Base-by-base conservation (phyloP, 2,329 filamentous ascomycete genomes). In the Sclerotinia nivalis region DNA sequence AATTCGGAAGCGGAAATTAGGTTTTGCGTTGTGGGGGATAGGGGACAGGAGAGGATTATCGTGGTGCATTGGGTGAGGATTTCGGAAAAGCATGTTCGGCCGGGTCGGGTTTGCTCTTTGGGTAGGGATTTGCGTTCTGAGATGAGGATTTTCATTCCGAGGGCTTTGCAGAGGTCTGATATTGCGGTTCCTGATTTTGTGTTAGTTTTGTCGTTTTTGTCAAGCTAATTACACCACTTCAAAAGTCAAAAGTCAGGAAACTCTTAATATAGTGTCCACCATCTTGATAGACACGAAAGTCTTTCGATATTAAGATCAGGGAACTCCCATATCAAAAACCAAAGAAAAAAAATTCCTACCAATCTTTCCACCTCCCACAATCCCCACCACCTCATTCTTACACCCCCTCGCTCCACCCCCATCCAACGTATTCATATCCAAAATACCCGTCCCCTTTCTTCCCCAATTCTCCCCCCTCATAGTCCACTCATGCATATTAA, bases 401-500 rank as follows among this genome's bases (percentile, higher is more conserved):
- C 62, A 66, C 12, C 22, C 15, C 49, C 47, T 20, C 18, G 62
- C 47, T 4, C 34, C 47, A 0, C 62, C 62, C 5, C 60, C 60
- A 2, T 22, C 12, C 31, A 31, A 49, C 13, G n/a, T 60, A 50
- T 65, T 65, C 61, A 65, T 54, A 1, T 20, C 61, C 15, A 25
- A 1, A 25, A 40, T 65, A 0, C 61, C 61, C 13, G 61, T 54
- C 6, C 60, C 61, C 31, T 28, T 4, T 1, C 34, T 50, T 10
- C 4, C 47, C 61, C 61, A 65, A 9, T 43, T 22, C n/a, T 18
- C 8, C 6, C 47, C 61, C 15, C 9, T 54, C 61, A 65, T 54
- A 9, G 47, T 54, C 61, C 61, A 65, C 25, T 65, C 61, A 65
- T 64, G 61, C 61, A 65, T 28, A 34, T 13, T 25, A 1, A 65